Conservation (phyloP, 495 filamentous ascomycete species). For the Lasiosphaeria hispida region DNA sequence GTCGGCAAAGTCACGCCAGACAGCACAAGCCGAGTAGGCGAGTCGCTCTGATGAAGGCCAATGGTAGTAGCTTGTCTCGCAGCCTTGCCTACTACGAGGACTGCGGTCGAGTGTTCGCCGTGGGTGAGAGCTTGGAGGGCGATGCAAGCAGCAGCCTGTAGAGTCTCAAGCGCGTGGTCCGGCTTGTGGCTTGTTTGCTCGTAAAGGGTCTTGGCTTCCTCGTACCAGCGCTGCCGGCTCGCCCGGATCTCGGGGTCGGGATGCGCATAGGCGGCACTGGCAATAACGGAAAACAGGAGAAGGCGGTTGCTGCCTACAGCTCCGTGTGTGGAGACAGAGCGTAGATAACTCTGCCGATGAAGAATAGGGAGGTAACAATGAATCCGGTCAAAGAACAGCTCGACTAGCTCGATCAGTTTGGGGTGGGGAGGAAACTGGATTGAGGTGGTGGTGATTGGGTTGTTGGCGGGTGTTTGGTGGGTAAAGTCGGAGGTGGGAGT, state of each 20-base stretch:
- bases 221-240: background rate
- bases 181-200: conserved; percentile 4
- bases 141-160: conserved; percentile 3
- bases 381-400: conserved; percentile 8
- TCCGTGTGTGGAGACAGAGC: background rate
- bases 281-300: background rate
- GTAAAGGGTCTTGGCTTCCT: background rate
- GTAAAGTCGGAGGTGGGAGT: background rate
- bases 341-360: background rate
- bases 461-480: background rate
- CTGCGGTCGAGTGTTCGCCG: conserved; percentile 2
- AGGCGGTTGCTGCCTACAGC: background rate
- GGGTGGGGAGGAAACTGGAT: background rate
- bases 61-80: conserved; percentile 3
- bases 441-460: background rate
- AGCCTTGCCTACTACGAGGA: conserved; percentile 2
- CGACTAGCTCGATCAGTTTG: background rate
- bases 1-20: background rate
- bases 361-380: conserved; percentile 6
- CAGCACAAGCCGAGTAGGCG: background rate
- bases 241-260: conserved; percentile 2
- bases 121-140: background rate
- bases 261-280: conserved; percentile 1
- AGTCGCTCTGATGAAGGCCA: conserved; percentile 1
- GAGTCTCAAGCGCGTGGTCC: conserved; percentile 5